These are phyloP conservation scores for Wallacemonas collosoma DNA, from an alignment of 208 protist genomes.

Conservation along the genomic window DNA sequence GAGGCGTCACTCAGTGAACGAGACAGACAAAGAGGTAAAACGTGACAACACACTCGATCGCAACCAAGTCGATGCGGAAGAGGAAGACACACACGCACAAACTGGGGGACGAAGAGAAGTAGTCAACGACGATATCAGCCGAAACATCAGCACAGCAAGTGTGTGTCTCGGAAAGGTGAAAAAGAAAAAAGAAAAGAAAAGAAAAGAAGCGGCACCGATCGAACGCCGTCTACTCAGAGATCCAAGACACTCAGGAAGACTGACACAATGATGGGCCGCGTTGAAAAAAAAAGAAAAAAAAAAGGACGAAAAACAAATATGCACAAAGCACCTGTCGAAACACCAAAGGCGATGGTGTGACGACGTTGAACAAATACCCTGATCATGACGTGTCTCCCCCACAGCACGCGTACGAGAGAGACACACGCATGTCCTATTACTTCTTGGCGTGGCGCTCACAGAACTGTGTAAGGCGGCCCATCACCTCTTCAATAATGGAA, in stretches of 20 bases:
- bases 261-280: not conserved
- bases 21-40: not conserved
- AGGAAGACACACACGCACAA: no score
- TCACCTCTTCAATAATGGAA: constrained; percentile 64
- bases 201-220: not conserved
- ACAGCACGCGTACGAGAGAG: not conserved
- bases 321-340: not conserved
- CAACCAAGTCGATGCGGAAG: no score
- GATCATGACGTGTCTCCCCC: not conserved
- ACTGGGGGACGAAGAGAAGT: no score
- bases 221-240: not conserved
- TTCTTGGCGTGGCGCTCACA: constrained; percentile 29
- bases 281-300: not conserved
- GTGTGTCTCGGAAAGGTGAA: not conserved
- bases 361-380: not conserved
- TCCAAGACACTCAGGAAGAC: constrained; percentile 3
- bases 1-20: not conserved
- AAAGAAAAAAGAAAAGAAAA: constrained; percentile 15
- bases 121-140: no score
- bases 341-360: not conserved
- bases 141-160: no score
- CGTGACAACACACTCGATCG: not conserved
- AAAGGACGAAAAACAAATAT: not conserved
- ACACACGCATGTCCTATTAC: not conserved
- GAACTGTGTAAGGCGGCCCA: constrained; percentile 58